Base-by-base conservation (phyloP, 169 alveolate species). In the Amoebophrya sp. region DNA sequence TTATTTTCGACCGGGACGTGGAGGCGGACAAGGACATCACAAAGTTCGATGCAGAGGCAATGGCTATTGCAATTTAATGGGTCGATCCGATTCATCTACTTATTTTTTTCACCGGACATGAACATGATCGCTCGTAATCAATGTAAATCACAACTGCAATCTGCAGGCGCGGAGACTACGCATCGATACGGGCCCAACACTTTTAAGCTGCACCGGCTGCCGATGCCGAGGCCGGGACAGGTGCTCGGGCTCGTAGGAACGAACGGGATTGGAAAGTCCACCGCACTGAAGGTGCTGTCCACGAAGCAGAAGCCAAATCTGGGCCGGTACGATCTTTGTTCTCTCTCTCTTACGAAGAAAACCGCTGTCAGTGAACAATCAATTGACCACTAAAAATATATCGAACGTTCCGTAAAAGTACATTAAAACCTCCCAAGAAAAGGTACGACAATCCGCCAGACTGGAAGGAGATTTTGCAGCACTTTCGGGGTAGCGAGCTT, bases 161-260 rank as follows among this genome's bases (percentile, higher is more conserved):
- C 67, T 45, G 67, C 18, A 10, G 78, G 78, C 38, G 93, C 92
- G 18, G 97, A 97, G 87, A 95, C 97, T 31, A 96, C 98, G 69
- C 99, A 98, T 92, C 95, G 99, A 78, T 99, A 97, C 92, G 99
- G 99, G 7, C 98, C 99, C n/a, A 99, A 99, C 92, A 95, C 99
- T 7, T 99, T 99, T 95, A 98, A 99, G 94, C 95, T 99, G n/a
- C 99, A 99, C 93, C 94, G 99, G 92, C 95, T 99, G 50, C 99
- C 99, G 20, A 96, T 97, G 89, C 99, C 99, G 15, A 95, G 99
- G 89, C 97, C 99, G 26, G 99, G 99, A 20, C 99, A 99, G 95
- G 95, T 95, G 69, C 91, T 96, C 90, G 98, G 98, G 20, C 94
- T 96, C 15, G 97, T 96, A 31, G 98, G 98, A 16, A 96, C 98